phyloP scores from a whole-genome alignment of 805 yeast species.

The Saccharomycopsis sp. region DNA sequence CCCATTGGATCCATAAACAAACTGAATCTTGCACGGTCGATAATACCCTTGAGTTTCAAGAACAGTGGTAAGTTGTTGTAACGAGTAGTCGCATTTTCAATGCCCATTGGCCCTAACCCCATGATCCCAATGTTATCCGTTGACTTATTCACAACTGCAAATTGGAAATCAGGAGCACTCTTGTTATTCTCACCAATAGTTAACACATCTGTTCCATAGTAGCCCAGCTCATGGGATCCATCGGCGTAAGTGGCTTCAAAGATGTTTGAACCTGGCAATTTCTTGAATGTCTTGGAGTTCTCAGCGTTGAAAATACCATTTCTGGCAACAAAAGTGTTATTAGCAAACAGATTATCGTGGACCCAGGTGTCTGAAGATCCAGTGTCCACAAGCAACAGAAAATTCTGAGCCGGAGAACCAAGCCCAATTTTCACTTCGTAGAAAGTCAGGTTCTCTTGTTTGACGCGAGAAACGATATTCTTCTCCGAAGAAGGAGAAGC shows the following conservation, averaged over 20 bases:
- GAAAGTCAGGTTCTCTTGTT: conserved; percentile 27
- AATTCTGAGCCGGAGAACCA: conserved; percentile 50
- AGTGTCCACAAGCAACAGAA: conserved; percentile 58
- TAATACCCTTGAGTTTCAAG: background rate
- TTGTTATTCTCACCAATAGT: conserved; percentile 6
- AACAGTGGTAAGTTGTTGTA: conserved; percentile 12
- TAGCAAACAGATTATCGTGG: conserved; percentile 1
- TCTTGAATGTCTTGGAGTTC: conserved; percentile 2
- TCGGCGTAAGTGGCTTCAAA: conserved; percentile 6
- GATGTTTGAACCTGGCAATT: background rate
- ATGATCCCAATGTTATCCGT: conserved; percentile 9
- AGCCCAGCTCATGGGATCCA: conserved; percentile 3
- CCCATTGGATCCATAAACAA: conserved; percentile 4
- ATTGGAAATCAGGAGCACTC: conserved; percentile 11
- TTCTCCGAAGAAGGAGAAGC: no score
- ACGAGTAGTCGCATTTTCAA: conserved; percentile 7
- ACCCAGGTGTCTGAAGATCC: conserved; percentile 75
- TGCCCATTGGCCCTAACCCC: conserved; percentile 9
- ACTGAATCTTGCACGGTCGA: conserved; percentile 10
- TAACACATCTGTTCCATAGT: conserved; percentile 8
- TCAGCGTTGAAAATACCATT: conserved; percentile 5
- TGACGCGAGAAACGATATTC: background rate
- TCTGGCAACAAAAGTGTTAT: background rate
- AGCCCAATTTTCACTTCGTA: conserved; percentile 39
- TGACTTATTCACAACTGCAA: conserved; percentile 11